phyloP scores from a whole-genome alignment of 129 eudicot species.

The Mikania micrantha region DNA sequence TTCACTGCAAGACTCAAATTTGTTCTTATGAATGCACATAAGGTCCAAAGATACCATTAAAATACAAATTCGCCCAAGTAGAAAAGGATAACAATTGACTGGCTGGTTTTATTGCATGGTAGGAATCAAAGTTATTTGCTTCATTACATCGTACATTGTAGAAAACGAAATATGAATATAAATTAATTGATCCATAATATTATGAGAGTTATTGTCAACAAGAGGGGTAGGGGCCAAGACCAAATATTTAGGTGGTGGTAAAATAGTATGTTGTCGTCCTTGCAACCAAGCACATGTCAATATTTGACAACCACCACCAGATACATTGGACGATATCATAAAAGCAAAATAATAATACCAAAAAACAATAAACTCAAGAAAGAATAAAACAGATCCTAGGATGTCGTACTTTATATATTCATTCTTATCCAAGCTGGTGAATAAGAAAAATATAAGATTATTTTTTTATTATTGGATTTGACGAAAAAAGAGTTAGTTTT shows the following conservation, averaged over 20 bases:
- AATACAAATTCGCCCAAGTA: too few relatives aligned
- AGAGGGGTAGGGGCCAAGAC: not conserved
- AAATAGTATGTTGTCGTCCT: constrained; percentile 7
- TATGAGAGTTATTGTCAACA: constrained; percentile 5
- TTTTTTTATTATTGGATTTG: too few relatives aligned
- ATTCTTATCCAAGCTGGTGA: too few relatives aligned
- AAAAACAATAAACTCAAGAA: not conserved
- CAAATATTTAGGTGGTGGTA: not conserved
- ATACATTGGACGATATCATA: not conserved
- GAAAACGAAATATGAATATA: constrained; percentile 10
- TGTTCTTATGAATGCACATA: too few relatives aligned
- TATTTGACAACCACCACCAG: constrained; percentile 3
- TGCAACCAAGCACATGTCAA: constrained; percentile 21
- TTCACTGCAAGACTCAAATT: too few relatives aligned
- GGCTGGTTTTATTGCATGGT: not conserved
- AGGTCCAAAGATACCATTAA: too few relatives aligned
- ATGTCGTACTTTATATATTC: not conserved
- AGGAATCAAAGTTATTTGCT: constrained; percentile 2
- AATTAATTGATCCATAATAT: constrained; percentile 1
- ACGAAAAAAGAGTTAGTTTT: too few relatives aligned
- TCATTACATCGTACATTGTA: constrained; percentile 10
- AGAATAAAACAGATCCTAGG: not conserved
- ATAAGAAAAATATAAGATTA: too few relatives aligned
- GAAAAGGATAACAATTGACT: not conserved
- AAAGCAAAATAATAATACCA: not conserved